phyloP scores from a whole-genome alignment of 306 rosid species.

The Sesbania bispinosa region DNA sequence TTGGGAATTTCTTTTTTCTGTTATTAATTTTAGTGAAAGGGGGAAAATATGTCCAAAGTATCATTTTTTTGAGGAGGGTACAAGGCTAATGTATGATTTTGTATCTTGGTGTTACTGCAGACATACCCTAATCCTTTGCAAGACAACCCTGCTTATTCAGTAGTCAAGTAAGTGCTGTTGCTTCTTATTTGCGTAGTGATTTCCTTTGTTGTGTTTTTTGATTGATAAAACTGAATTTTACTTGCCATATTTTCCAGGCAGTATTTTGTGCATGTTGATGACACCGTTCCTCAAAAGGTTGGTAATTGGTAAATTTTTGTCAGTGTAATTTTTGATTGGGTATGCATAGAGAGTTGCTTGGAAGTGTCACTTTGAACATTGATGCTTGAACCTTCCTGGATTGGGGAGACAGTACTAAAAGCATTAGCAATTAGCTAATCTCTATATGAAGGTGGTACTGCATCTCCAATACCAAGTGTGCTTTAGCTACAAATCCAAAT shows the following conservation, averaged over 20 bases:
- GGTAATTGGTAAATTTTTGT: background rate
- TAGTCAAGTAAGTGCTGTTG: slow-evolving; percentile 61
- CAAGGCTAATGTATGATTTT: background rate
- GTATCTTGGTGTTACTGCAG: slow-evolving; percentile 40
- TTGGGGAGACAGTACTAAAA: background rate
- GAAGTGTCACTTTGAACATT: background rate
- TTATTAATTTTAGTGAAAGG: background rate
- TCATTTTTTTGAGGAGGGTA: background rate
- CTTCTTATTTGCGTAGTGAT: background rate
- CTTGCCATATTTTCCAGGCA: slow-evolving; percentile 57
- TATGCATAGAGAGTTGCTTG: background rate
- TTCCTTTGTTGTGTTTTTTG: background rate
- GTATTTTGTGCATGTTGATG: slow-evolving; percentile 87
- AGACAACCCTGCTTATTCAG: slow-evolving; percentile 92
- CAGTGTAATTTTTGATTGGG: background rate
- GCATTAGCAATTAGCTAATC: background rate
- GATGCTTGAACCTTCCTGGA: background rate
- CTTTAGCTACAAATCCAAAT: background rate
- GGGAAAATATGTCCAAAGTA: too few species aligned
- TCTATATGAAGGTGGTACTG: slow-evolving; percentile 8
- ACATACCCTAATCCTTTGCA: slow-evolving; percentile 82
- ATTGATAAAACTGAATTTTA: background rate
- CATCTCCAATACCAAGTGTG: slow-evolving; percentile 18
- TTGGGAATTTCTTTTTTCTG: background rate
- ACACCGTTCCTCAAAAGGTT: slow-evolving; percentile 77